Evolutionary conservation across 805 yeast species (phyloP), one percentile per base, ranked within the genome.

Genomic region (Kregervanrija fluxuum): DNA sequence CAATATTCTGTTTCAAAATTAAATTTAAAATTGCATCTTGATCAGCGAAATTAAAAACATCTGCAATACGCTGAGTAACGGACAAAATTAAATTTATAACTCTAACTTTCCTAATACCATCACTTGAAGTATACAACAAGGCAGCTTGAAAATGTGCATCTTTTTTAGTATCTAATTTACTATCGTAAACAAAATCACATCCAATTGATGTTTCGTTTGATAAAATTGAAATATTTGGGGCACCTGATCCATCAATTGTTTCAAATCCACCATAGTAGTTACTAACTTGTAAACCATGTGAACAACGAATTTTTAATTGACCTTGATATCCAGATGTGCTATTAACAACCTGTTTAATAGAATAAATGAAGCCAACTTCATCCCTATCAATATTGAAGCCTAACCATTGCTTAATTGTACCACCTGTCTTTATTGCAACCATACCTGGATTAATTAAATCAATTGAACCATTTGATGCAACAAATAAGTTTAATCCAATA

Each of bases 131-230:
- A 60, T 89, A 91, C 44, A 93, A 67, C 28, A 93, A 53, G 0
- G 98, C 97, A 1, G 86, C 84, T 65, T 93, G 99, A 69, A 91
- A 87, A 61, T 88, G 93, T 16, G 87, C 85, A 61, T 89, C 96
- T 34, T 74, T 71, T 48, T 78, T 78, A 2, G 84, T 70, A 46
- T 80, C 77, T 32, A 88, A 68, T 48, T 78, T 79, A 3, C 88
- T 88, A 57, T 89, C 96, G 56, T 86, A 84, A 39, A 73, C 73
- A 54, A 91, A 78, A 42, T 87, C 71, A 2, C 86, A 82, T 9
- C 86, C 82, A 40, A 87, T 61, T 5, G 82, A 72, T 38, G 84
- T 82, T 51, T 85, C 80, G 13, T 74, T 70, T 36, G 53, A 59
- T 48, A 46, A 53, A 46, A 45, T 41, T 32, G 51, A 47, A 35